A percentile compares a stretch with the other conserved stretches of the same genome.
Conservation (phyloP, 2,329 filamentous ascomycete genomes). For the Penicillium rolfsii region DNA sequence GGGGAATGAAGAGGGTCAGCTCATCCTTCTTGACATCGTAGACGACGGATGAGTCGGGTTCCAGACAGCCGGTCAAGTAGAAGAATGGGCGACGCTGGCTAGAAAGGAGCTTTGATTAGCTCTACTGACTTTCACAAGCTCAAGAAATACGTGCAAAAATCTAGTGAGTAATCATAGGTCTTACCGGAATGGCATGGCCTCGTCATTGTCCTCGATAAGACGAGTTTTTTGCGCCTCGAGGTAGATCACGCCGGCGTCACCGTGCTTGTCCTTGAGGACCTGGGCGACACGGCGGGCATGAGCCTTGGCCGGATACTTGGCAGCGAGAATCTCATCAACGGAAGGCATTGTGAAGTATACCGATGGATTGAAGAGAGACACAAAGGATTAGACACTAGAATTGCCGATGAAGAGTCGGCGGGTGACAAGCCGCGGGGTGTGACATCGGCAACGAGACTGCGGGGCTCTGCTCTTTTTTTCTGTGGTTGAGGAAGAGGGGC, state of each 20-base stretch:
- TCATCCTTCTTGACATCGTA: conserved; percentile 77
- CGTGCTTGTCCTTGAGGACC: conserved; percentile 66
- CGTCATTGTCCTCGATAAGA: conserved; percentile 88
- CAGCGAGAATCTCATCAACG: conserved; percentile 51
- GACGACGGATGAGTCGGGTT: conserved; percentile 77
- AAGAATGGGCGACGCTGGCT: conserved; percentile 92
- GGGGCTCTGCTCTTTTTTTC: conserved; percentile 18
- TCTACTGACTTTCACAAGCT: too few relatives aligned
- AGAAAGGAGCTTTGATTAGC: background rate
- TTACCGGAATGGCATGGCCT: conserved; percentile 77
- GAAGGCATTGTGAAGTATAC: conserved; percentile 34
- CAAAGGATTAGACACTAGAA: background rate
- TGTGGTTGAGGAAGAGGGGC: conserved; percentile 4
- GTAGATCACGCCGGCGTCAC: conserved; percentile 76
- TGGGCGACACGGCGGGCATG: conserved; percentile 84
- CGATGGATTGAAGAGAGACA: conserved; percentile 2
- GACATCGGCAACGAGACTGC: conserved; percentile 18
- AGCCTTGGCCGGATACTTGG: conserved; percentile 78
- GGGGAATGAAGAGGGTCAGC: conserved; percentile 87
- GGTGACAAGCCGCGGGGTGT: background rate
- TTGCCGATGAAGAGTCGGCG: background rate
- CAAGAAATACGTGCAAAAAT: background rate
- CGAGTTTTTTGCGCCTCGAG: conserved; percentile 81
- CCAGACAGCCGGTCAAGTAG: conserved; percentile 84
- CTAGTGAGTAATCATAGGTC: background rate